These are phyloP conservation scores for Curvularia sp. DNA, from an alignment of 2,329 filamentous ascomycete species.

Conservation along the genomic window DNA sequence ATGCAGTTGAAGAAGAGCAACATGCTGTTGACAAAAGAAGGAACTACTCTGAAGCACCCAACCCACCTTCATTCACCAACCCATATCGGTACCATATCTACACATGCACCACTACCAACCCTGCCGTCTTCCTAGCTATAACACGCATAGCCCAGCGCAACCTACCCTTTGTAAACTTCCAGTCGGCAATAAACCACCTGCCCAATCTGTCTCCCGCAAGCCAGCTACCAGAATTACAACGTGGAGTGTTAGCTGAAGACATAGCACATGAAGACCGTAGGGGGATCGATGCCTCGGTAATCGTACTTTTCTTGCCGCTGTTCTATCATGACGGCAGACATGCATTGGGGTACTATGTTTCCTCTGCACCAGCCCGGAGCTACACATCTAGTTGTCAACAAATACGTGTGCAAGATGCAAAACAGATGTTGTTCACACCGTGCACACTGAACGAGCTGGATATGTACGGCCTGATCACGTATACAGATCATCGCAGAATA, in stretches of 20 bases:
- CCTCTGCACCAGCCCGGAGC: too few relatives aligned
- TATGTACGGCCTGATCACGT: constrained; percentile 14
- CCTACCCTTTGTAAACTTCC: constrained; percentile 27
- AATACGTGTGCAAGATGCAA: not conserved
- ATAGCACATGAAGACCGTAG: not conserved
- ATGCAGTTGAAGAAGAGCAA: not conserved
- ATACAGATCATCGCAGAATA: not conserved
- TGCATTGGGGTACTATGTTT: constrained; percentile 23
- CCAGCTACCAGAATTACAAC: constrained; percentile 11
- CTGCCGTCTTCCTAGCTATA: constrained; percentile 31
- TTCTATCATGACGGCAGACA: constrained; percentile 29
- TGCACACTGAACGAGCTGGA: constrained; percentile 15
- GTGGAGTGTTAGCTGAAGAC: constrained; percentile 7
- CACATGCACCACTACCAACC: constrained; percentile 23
- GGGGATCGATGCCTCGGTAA: not conserved
- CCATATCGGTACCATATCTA: constrained; percentile 24
- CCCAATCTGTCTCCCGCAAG: constrained; percentile 23
- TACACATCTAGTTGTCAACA: not conserved
- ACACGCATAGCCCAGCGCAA: constrained; percentile 31
- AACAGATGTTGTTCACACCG: constrained; percentile 20
- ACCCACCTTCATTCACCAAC: not conserved
- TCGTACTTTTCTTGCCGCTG: constrained; percentile 25
- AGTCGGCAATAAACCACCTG: constrained; percentile 27
- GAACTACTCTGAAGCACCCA: constrained; percentile 8
- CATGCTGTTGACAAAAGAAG: not conserved